A percentile compares a stretch with the other conserved stretches of the same genome.
These are phyloP conservation scores for Neonothopanus nambi DNA, from an alignment of 1,284 basidiomycete species.

Conservation along the genomic window DNA sequence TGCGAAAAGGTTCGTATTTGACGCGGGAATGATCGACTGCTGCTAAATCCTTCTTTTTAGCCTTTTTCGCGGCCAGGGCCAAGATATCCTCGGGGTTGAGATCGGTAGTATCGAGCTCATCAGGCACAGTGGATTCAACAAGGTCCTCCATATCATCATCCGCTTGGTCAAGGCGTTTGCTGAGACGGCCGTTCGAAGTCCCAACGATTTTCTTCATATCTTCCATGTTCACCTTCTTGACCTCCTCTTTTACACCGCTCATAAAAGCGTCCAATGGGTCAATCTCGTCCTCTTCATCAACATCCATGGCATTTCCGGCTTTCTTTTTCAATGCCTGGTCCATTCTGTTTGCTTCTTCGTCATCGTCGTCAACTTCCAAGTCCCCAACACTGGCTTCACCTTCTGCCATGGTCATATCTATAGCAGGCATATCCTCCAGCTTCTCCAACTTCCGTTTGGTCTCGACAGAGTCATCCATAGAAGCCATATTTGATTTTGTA, in stretches of 20 bases:
- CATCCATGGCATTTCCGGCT: conserved; percentile 56
- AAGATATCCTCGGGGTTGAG: conserved; percentile 92
- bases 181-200: conserved; percentile 43
- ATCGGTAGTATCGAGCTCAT: conserved; percentile 79
- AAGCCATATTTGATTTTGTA: conserved; percentile 52
- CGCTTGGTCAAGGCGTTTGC: conserved; percentile 67
- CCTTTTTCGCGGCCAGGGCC: conserved; percentile 92
- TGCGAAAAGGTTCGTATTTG: conserved; percentile 94
- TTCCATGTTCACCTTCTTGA: conserved; percentile 87
- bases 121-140: conserved; percentile 54
- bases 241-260: conserved; percentile 84
- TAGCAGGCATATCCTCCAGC: conserved; percentile 78
- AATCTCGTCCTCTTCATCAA: conserved; percentile 84
- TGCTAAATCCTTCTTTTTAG: conserved; percentile 95
- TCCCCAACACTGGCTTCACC: conserved; percentile 70
- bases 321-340: conserved; percentile 65
- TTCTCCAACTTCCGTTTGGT: conserved; percentile 80
- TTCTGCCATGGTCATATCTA: conserved; percentile 86
- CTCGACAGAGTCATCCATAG: conserved; percentile 78
- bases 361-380: conserved; percentile 81
- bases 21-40: conserved; percentile 88
- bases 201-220: conserved; percentile 76
- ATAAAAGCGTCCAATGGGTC: conserved; percentile 96
- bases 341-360: conserved; percentile 75
- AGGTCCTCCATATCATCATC: conserved; percentile 66